Evolutionary conservation across 1,284 basidiomycete genomes (phyloP).

Genomic region (Acaromyces ingoldii): DNA sequence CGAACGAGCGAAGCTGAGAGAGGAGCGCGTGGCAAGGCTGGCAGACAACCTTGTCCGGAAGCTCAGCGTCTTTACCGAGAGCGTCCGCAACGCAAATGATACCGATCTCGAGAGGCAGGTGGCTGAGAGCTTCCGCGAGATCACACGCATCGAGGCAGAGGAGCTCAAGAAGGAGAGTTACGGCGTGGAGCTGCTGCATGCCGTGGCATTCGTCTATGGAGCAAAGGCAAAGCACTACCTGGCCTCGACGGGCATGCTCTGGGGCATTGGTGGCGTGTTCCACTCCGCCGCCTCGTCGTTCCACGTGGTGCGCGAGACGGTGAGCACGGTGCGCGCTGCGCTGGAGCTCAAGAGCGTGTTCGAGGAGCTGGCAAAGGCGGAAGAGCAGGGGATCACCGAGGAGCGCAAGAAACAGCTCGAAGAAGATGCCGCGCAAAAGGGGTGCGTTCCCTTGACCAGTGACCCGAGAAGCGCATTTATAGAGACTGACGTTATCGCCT

Average conservation of each 20-base stretch:
- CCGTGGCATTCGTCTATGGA: conserved; percentile 84
- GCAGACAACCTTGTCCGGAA: conserved; percentile 79
- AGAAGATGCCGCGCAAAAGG: conserved; percentile 90
- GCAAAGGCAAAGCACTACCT: conserved; percentile 48
- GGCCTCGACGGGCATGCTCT: conserved; percentile 31
- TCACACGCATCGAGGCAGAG: conserved; percentile 46
- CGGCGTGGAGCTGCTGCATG: conserved; percentile 82
- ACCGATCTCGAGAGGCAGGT: conserved; percentile 61
- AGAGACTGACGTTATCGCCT: not conserved
- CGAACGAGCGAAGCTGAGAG: conserved; percentile 75
- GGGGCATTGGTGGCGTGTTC: conserved; percentile 15
- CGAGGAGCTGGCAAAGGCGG: conserved; percentile 69
- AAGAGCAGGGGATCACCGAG: conserved; percentile 77
- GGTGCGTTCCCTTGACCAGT: conserved; percentile 9
- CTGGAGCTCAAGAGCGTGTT: conserved; percentile 77
- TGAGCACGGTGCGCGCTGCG: conserved; percentile 45
- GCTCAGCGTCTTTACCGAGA: conserved; percentile 86
- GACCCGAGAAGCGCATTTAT: not conserved
- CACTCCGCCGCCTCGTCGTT: conserved; percentile 32
- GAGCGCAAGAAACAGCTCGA: conserved; percentile 87
- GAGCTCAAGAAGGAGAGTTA: conserved; percentile 69
- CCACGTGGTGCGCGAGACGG: conserved; percentile 46
- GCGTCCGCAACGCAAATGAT: conserved; percentile 66
- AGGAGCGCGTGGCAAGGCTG: conserved; percentile 74
- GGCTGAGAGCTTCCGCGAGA: conserved; percentile 39